Conservation (phyloP, 495 filamentous ascomycete genomes). For the Penicillium fimorum region DNA sequence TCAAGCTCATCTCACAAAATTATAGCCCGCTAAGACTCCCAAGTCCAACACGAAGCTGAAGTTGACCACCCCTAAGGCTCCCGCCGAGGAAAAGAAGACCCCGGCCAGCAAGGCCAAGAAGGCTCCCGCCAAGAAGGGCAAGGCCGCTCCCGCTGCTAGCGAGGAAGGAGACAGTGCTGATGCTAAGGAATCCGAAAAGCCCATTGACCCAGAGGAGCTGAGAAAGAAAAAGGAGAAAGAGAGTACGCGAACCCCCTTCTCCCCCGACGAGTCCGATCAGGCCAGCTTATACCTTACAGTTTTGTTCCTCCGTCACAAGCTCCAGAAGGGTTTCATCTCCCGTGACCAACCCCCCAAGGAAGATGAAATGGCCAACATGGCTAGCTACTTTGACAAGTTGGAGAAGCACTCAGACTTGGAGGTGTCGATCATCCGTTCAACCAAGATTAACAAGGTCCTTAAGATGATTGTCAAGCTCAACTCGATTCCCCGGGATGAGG, state of each 20-base stretch:
- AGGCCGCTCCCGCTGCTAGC: constrained; percentile 44
- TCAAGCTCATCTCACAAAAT: constrained; percentile 4
- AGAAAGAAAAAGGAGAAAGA: constrained; percentile 66
- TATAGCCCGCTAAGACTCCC: constrained; percentile 55
- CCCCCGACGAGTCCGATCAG: neutral
- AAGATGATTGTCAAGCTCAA: constrained; percentile 83
- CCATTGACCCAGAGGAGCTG: constrained; percentile 57
- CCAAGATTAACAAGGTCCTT: constrained; percentile 94
- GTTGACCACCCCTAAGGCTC: constrained; percentile 52
- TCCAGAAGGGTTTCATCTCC: constrained; percentile 87
- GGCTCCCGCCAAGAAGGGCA: constrained; percentile 39
- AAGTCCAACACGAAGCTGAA: constrained; percentile 58
- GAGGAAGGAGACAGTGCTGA: constrained; percentile 43
- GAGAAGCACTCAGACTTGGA: constrained; percentile 79
- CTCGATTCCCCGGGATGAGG: constrained; percentile 78
- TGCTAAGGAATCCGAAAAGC: constrained; percentile 53
- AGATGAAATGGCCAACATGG: constrained; percentile 86
- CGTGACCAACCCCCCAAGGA: constrained; percentile 77
- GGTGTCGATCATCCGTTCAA: constrained; percentile 75
- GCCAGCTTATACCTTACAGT: constrained; percentile 42
- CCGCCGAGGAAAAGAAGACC: constrained; percentile 49
- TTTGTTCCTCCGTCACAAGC: constrained; percentile 80
- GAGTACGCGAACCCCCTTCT: constrained; percentile 44
- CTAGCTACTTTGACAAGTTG: constrained; percentile 72
- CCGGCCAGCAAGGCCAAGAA: constrained; percentile 62